A percentile compares a stretch with the other conserved stretches of the same genome.
Conservation (phyloP, 768 basidiomycete genomes). For the Amanita fuliginea region DNA sequence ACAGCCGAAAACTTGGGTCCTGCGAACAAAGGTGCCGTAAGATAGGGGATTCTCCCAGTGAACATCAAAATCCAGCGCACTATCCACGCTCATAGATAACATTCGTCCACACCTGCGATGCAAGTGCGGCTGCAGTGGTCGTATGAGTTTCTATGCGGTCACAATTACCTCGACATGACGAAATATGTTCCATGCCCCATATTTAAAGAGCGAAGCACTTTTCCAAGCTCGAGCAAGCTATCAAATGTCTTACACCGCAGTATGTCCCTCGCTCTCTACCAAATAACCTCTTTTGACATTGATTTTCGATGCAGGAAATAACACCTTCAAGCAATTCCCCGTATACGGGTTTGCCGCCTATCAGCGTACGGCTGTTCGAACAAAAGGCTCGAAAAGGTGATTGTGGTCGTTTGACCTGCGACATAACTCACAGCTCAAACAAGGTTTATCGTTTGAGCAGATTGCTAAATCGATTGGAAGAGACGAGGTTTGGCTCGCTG, state of each 20-base stretch:
- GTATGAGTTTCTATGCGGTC: too few relatives aligned
- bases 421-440: not conserved
- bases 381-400: slow-evolving; percentile 59
- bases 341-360: slow-evolving; percentile 40
- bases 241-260: slow-evolving; percentile 11
- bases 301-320: slow-evolving; percentile 16
- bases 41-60: too few relatives aligned
- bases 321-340: slow-evolving; percentile 31
- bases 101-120: too few relatives aligned
- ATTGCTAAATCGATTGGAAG: slow-evolving; percentile 55
- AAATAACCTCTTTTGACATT: not conserved
- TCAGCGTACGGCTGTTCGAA: slow-evolving; percentile 40
- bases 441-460: slow-evolving; percentile 59
- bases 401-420: not conserved
- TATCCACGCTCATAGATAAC: too few relatives aligned
- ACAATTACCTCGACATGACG: not conserved
- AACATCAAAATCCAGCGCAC: too few relatives aligned
- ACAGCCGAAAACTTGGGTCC: not conserved
- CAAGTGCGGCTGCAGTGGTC: too few relatives aligned
- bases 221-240: too few relatives aligned
- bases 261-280: slow-evolving; percentile 13
- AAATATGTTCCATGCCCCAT: not conserved
- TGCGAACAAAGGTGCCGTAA: not conserved
- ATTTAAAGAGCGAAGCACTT: not conserved
- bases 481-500: slow-evolving; percentile 77